A percentile compares a stretch with the other conserved stretches of the same genome.
Evolutionary conservation across 371 early-diverging fungal genomes (phyloP).

Genomic region (Choanephora cucurbitarum): DNA sequence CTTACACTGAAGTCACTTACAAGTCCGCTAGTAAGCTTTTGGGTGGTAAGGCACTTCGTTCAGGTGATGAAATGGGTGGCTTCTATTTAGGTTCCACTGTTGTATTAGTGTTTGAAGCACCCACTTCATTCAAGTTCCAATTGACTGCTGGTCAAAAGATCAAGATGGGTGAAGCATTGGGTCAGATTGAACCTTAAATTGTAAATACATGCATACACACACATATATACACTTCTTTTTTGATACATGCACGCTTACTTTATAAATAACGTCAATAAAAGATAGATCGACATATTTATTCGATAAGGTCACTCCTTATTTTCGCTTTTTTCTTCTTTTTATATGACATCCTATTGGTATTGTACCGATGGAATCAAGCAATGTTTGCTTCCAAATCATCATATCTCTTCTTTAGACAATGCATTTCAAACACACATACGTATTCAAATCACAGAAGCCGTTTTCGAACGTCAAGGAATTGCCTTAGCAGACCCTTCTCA

Average conservation of each 20-base stretch:
- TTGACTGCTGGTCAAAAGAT: constrained; percentile 76
- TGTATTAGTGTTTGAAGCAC: constrained; percentile 97
- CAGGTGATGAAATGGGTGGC: constrained; percentile 94
- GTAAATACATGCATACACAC: not conserved
- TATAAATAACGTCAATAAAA: not conserved
- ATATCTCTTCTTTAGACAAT: constrained; percentile 30
- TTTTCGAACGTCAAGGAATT: constrained; percentile 48
- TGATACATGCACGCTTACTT: not conserved
- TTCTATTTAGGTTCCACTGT: constrained; percentile 94
- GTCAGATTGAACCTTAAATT: constrained; percentile 34
- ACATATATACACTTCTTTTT: not conserved
- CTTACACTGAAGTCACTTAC: constrained; percentile 76
- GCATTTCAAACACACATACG: constrained; percentile 33
- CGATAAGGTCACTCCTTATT: not conserved
- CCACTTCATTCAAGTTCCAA: constrained; percentile 75
- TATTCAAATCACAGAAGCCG: constrained; percentile 35
- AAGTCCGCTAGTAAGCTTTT: constrained; percentile 62
- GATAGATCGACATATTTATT: not conserved
- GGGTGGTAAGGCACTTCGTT: constrained; percentile 66
- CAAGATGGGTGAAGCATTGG: constrained; percentile 84
- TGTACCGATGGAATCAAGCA: constrained; percentile 34
- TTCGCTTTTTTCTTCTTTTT: not conserved
- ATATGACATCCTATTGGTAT: constrained; percentile 34
- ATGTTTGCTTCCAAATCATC: constrained; percentile 23
- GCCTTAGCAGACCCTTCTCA: constrained; percentile 32